Conservation (phyloP, 2,329 filamentous ascomycete genomes). For the Ascocoryne sarcoides region DNA sequence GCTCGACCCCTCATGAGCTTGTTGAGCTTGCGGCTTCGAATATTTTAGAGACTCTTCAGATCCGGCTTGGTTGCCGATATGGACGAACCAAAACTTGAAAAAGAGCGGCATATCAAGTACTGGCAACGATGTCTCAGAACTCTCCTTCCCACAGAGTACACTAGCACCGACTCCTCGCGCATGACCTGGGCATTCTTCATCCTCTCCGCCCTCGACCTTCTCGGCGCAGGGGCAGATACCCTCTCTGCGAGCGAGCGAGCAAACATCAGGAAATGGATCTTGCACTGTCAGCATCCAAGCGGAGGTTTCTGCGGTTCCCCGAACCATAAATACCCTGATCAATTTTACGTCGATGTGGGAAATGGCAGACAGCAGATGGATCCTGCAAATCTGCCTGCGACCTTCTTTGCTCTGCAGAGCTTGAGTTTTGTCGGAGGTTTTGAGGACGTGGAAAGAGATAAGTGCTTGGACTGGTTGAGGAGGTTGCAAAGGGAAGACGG, state of each 20-base stretch:
- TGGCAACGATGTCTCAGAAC: constrained; percentile 83
- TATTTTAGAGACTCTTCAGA: too few relatives aligned
- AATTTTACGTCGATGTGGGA: constrained; percentile 27
- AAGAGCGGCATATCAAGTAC: constrained; percentile 72
- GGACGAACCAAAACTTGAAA: constrained; percentile 39
- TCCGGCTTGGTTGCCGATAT: too few relatives aligned
- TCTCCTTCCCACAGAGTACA: constrained; percentile 74
- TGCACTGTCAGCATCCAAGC: constrained; percentile 72
- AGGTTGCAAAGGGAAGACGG: constrained; percentile 73
- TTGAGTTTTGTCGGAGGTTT: constrained; percentile 55
- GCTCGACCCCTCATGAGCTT: too few relatives aligned
- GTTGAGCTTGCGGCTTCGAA: too few relatives aligned
- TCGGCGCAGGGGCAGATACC: constrained; percentile 51
- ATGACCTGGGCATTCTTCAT: constrained; percentile 87
- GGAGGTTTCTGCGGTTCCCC: constrained; percentile 88
- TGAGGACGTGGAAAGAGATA: constrained; percentile 54
- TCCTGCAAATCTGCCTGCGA: constrained; percentile 77
- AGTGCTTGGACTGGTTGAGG: constrained; percentile 66
- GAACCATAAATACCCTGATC: constrained; percentile 42
- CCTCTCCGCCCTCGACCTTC: constrained; percentile 73
- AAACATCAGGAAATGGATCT: constrained; percentile 64
- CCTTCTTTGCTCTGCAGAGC: constrained; percentile 76
- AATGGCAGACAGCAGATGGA: constrained; percentile 50
- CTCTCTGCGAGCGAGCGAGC: constrained; percentile 41
- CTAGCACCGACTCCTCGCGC: constrained; percentile 80